phyloP scores from a whole-genome alignment of 768 basidiomycete genomes.

The Mycena sanguinolenta region DNA sequence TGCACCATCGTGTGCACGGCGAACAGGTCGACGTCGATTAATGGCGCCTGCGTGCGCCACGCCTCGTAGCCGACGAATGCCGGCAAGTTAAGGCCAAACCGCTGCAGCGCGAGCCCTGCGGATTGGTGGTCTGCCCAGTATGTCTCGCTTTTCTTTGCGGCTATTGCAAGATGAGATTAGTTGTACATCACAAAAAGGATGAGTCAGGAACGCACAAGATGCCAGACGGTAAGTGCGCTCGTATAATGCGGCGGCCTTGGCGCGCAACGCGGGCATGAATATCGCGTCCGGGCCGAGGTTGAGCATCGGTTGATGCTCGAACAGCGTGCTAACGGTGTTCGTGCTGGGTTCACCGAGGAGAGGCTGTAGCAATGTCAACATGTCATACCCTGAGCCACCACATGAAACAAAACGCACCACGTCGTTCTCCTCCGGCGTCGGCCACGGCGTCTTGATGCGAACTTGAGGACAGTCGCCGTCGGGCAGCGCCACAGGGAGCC shows the following conservation, averaged over 20 bases:
- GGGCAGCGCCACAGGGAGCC: conserved; percentile 65
- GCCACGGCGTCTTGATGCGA: conserved; percentile 68
- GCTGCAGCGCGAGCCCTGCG: conserved; percentile 60
- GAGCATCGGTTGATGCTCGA: conserved; percentile 33
- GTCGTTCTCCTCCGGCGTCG: conserved; percentile 47
- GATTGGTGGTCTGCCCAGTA: conserved; percentile 57
- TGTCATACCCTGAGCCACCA: background rate
- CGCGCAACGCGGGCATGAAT: conserved; percentile 58
- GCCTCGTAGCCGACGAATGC: conserved; percentile 51
- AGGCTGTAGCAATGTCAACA: conserved; percentile 1
- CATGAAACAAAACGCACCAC: conserved; percentile 20
- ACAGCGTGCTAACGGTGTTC: conserved; percentile 31
- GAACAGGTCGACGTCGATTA: conserved; percentile 58
- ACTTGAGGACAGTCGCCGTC: conserved; percentile 62
- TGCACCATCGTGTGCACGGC: conserved; percentile 64
- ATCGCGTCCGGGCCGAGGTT: conserved; percentile 41
- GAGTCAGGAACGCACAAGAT: conserved; percentile 48
- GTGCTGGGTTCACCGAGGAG: conserved; percentile 19
- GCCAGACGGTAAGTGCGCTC: conserved; percentile 64
- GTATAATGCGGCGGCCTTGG: conserved; percentile 65
- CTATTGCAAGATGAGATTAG: conserved; percentile 36
- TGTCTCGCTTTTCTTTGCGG: conserved; percentile 44
- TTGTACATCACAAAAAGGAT: conserved; percentile 2
- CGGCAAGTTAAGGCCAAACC: conserved; percentile 58
- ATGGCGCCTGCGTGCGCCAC: conserved; percentile 48